A percentile compares a stretch with the other conserved stretches of the same genome.
These are phyloP conservation scores for Cryphonectria carpinicola DNA, from an alignment of 2,329 filamentous ascomycete genomes.

Conservation along the genomic window DNA sequence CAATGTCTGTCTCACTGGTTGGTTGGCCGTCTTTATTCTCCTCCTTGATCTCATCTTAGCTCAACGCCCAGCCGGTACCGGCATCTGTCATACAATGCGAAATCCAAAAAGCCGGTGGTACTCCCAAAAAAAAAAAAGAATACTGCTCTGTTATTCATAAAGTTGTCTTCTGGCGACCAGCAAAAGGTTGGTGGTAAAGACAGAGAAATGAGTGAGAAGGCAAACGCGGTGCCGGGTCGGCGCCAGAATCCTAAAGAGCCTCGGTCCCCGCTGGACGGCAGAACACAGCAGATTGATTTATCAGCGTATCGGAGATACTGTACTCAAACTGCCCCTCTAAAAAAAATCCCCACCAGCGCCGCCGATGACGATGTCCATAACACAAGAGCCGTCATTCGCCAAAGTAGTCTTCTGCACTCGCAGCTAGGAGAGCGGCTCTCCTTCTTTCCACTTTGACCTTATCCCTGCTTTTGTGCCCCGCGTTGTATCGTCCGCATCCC, in stretches of 20 bases:
- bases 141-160: background rate
- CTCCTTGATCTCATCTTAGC: background rate
- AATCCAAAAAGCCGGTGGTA: background rate
- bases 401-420: background rate
- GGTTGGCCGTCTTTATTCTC: background rate
- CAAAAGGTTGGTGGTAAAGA: background rate
- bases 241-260: constrained; percentile 2
- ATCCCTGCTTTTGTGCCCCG: background rate
- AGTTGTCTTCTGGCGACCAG: background rate
- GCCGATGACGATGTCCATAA: constrained; percentile 24
- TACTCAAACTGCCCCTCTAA: constrained; percentile 15
- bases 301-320: constrained; percentile 20
- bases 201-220: background rate
- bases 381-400: constrained; percentile 1
- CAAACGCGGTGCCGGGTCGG: constrained; percentile 22
- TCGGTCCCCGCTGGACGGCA: constrained; percentile 11
- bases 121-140: background rate
- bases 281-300: constrained; percentile 21
- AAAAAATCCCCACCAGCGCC: constrained; percentile 19
- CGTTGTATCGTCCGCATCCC: background rate
- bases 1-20: background rate
- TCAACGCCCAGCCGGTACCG: background rate
- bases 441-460: background rate
- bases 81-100: background rate
- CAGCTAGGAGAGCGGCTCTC: background rate